Evolutionary conservation across 202 grass and related monocot genomes (phyloP).

Genomic region (Schoenoplectus triqueter): DNA sequence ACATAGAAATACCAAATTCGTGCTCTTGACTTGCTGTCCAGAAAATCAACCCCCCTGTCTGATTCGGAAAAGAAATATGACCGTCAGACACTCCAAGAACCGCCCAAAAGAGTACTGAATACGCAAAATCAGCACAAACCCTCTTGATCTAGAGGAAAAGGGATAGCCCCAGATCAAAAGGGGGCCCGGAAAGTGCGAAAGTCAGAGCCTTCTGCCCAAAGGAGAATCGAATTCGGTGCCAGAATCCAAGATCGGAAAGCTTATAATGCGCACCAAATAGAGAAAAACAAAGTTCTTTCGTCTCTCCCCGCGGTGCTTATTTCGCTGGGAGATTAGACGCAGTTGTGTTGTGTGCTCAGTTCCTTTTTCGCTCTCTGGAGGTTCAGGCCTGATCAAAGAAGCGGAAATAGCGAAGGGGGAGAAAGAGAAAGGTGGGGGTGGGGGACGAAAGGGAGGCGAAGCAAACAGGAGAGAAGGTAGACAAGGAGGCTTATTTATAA

Average conservation of each 20-base stretch:
- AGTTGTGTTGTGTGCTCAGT: background rate
- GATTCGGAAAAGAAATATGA: conserved; percentile 20
- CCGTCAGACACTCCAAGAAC: conserved; percentile 28
- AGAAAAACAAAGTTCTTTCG: conserved; percentile 5
- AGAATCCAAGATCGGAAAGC: conserved; percentile 34
- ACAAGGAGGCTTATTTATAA: conserved; percentile 22
- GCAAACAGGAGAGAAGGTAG: background rate
- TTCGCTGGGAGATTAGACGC: background rate
- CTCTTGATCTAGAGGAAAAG: conserved; percentile 25
- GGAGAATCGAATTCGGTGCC: conserved; percentile 28
- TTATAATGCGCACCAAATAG: conserved; percentile 39
- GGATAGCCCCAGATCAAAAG: conserved; percentile 14
- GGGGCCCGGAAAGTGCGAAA: background rate
- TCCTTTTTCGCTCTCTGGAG: background rate
- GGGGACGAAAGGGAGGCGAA: background rate
- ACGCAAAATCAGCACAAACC: conserved; percentile 34
- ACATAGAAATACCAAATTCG: conserved; percentile 27
- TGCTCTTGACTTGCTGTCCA: background rate
- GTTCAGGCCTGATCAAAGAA: conserved; percentile 20
- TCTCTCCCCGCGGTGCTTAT: background rate
- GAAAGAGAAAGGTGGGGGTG: conserved; percentile 1
- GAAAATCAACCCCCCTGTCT: conserved; percentile 29
- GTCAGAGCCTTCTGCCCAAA: conserved; percentile 5
- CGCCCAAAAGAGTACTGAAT: conserved; percentile 1
- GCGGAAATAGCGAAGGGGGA: background rate